Percentiles rank a stretch among this genome's conserved stretches.
Evolutionary conservation across 2,329 filamentous ascomycete species (phyloP).

Genomic region (Nemania sp.): DNA sequence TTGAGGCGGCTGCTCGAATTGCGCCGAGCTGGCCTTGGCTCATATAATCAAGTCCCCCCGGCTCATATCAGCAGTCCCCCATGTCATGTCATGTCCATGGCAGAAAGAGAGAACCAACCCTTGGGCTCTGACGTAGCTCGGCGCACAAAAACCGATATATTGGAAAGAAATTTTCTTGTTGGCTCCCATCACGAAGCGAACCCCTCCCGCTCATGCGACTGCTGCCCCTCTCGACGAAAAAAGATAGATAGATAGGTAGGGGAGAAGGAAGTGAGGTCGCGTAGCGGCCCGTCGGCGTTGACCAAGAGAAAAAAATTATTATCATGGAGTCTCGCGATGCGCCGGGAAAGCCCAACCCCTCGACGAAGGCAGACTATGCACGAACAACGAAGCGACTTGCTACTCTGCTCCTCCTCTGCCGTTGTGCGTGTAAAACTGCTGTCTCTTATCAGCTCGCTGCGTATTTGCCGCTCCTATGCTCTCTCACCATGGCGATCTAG

Average conservation of each 20-base stretch:
- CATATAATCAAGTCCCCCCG: too few relatives aligned
- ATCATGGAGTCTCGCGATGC: not conserved
- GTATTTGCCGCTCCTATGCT: not conserved
- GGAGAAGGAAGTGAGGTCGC: constrained; percentile 9
- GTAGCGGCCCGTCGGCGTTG: constrained; percentile 6
- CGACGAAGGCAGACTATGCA: constrained; percentile 8
- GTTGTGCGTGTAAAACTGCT: constrained; percentile 5
- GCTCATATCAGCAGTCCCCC: not conserved
- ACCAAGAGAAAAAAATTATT: not conserved
- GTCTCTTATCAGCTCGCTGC: constrained; percentile 16
- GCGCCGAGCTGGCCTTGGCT: constrained; percentile 20
- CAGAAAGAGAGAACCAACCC: too few relatives aligned
- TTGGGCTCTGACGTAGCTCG: constrained; percentile 33
- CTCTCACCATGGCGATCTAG: constrained; percentile 10
- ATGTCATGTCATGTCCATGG: too few relatives aligned
- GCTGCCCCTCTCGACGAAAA: constrained; percentile 22
- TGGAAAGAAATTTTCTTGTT: constrained; percentile 27
- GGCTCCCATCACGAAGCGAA: constrained; percentile 31
- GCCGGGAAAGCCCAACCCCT: constrained; percentile 1
- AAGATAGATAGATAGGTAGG: too few relatives aligned
- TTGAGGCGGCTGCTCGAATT: constrained; percentile 21
- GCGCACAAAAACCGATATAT: constrained; percentile 34
- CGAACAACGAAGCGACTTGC: constrained; percentile 23
- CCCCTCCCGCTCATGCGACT: constrained; percentile 35
- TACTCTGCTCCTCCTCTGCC: not conserved